Conservation (phyloP, 2,329 filamentous ascomycete species). For the Sarocladiaceae sp. region DNA sequence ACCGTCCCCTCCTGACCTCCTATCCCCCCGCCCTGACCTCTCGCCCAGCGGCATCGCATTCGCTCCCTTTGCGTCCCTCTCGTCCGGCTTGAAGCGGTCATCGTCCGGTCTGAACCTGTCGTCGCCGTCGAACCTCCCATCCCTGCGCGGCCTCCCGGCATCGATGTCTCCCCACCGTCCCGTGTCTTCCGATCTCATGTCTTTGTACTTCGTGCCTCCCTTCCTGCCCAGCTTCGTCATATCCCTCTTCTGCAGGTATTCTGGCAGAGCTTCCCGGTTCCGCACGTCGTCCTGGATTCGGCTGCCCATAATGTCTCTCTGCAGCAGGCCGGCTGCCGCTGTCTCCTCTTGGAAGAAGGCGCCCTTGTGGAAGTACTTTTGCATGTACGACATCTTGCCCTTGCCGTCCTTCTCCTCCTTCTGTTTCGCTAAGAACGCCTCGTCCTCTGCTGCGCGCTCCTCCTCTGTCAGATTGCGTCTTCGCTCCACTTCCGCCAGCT, state of each 20-base stretch:
- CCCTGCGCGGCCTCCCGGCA: constrained; percentile 36
- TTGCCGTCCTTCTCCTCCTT: constrained; percentile 70
- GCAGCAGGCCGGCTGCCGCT: constrained; percentile 66
- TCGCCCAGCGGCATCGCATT: constrained; percentile 67
- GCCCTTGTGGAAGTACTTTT: constrained; percentile 94
- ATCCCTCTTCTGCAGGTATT: constrained; percentile 88
- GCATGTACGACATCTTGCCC: constrained; percentile 84
- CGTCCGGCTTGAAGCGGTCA: constrained; percentile 35
- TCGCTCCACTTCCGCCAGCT: constrained; percentile 84
- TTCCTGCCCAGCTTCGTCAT: constrained; percentile 92
- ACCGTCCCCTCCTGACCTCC: constrained; percentile 22
- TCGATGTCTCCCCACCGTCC: constrained; percentile 71
- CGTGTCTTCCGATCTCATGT: constrained; percentile 85
- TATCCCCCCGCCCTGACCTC: constrained; percentile 34
- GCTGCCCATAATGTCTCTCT: constrained; percentile 80
- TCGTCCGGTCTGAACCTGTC: constrained; percentile 64
- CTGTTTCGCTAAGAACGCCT: constrained; percentile 68
- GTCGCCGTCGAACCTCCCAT: constrained; percentile 39
- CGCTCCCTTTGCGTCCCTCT: constrained; percentile 51
- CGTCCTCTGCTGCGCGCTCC: constrained; percentile 80
- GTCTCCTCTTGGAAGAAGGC: constrained; percentile 88
- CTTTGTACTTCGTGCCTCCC: constrained; percentile 82
- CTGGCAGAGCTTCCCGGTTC: constrained; percentile 76
- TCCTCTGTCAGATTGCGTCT: constrained; percentile 79
- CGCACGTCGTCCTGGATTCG: constrained; percentile 76